Evolutionary conservation across 257 asterid genomes (phyloP).

Genomic region (Fraxinus quadrangulata): DNA sequence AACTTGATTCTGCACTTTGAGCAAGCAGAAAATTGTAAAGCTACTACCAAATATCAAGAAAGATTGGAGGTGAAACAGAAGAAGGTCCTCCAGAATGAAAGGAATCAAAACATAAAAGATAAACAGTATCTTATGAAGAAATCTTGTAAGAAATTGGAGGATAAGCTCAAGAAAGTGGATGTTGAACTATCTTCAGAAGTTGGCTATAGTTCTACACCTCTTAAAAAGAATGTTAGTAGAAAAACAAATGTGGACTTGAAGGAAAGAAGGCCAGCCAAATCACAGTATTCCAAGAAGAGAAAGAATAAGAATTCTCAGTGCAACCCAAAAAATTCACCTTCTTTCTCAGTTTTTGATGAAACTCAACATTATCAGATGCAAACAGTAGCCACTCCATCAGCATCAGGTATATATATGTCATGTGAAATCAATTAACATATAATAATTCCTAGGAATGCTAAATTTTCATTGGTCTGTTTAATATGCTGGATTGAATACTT

Average conservation of each 20-base stretch:
- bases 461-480: not conserved
- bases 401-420: constrained; percentile 10
- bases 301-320: constrained; percentile 17
- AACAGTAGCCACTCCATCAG: constrained; percentile 27
- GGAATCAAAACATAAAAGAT: constrained; percentile 7
- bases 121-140: constrained; percentile 2
- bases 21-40: constrained; percentile 8
- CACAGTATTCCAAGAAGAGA: constrained; percentile 26
- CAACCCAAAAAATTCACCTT: constrained; percentile 9
- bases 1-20: constrained; percentile 18
- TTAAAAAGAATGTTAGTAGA: constrained; percentile 25
- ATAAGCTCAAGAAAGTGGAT: constrained; percentile 14
- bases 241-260: constrained; percentile 23
- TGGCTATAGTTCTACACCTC: too few species aligned
- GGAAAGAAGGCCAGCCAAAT: constrained; percentile 36
- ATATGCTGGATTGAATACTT: not conserved
- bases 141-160: constrained; percentile 17
- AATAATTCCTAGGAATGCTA: not conserved
- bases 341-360: not conserved
- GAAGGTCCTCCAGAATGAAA: not conserved
- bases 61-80: constrained; percentile 6
- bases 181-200: not conserved
- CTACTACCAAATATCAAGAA: constrained; percentile 4
- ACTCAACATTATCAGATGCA: constrained; percentile 17
- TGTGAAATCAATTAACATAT: too few species aligned